phyloP scores from a whole-genome alignment of 495 filamentous ascomycete genomes.

The Aspergillus affinis region DNA sequence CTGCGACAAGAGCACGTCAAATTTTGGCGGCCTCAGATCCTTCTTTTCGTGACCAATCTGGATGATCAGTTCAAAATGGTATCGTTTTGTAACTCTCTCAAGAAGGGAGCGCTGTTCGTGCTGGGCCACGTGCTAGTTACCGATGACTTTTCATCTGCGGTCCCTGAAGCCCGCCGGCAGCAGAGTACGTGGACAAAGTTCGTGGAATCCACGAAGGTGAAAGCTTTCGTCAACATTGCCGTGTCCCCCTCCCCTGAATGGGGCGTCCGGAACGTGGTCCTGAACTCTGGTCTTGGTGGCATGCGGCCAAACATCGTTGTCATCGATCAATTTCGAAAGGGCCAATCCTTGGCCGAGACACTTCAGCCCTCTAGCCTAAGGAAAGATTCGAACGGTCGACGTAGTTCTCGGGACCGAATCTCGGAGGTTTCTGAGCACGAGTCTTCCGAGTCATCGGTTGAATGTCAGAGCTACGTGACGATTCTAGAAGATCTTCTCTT shows the following conservation, averaged over 20 bases:
- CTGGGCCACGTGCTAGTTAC: slow-evolving; percentile 86
- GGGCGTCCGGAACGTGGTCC: slow-evolving; percentile 78
- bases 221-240: slow-evolving; percentile 84
- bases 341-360: slow-evolving; percentile 53
- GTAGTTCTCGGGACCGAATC: slow-evolving; percentile 19
- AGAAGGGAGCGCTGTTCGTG: slow-evolving; percentile 84
- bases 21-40: slow-evolving; percentile 85
- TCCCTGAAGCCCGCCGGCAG: slow-evolving; percentile 78
- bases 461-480: slow-evolving; percentile 69
- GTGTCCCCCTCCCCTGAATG: slow-evolving; percentile 81
- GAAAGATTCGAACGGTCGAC: slow-evolving; percentile 29
- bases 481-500: slow-evolving; percentile 80
- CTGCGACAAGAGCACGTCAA: slow-evolving; percentile 88
- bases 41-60: slow-evolving; percentile 81
- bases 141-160: slow-evolving; percentile 72
- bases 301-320: slow-evolving; percentile 90
- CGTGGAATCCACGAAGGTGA: slow-evolving; percentile 83
- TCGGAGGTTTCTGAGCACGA: slow-evolving; percentile 14
- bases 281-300: slow-evolving; percentile 81
- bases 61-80: slow-evolving; percentile 76
- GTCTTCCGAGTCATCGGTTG: slow-evolving; percentile 60
- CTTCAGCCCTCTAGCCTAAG: slow-evolving; percentile 21
- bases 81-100: slow-evolving; percentile 88
- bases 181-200: slow-evolving; percentile 82
- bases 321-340: slow-evolving; percentile 66